These are phyloP conservation scores for Fistulinella prunicolor DNA, from an alignment of 768 basidiomycete species.

Conservation along the genomic window DNA sequence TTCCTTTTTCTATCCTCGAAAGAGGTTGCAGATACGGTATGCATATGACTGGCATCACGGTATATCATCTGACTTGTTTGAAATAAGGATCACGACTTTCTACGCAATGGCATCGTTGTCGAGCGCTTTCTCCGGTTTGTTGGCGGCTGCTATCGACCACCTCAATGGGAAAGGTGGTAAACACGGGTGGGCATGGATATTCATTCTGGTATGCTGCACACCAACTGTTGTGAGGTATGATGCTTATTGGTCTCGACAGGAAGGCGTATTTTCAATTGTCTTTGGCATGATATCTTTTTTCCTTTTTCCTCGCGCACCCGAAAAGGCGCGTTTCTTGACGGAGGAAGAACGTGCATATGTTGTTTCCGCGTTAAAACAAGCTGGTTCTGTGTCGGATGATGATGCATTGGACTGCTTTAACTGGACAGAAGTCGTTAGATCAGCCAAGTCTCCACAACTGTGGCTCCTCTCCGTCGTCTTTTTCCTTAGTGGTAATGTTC, in stretches of 20 bases:
- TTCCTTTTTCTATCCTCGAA: constrained; percentile 45
- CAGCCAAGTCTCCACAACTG: constrained; percentile 52
- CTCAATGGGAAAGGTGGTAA: constrained; percentile 52
- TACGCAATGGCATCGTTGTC: constrained; percentile 48
- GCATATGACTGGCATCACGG: not conserved
- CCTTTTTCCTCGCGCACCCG: constrained; percentile 45
- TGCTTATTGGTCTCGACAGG: constrained; percentile 22
- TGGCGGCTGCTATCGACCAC: constrained; percentile 55
- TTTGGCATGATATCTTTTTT: constrained; percentile 53
- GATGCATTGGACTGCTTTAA: constrained; percentile 45
- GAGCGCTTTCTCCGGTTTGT: constrained; percentile 61
- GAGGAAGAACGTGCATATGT: constrained; percentile 50
- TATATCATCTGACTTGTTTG: not conserved
- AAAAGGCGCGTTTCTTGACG: constrained; percentile 48
- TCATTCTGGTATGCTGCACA: constrained; percentile 42
- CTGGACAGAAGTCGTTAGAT: constrained; percentile 54
- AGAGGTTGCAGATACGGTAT: constrained; percentile 24
- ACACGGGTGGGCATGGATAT: constrained; percentile 63
- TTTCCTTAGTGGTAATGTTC: constrained; percentile 49
- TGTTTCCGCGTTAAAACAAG: constrained; percentile 21
- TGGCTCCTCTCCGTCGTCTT: constrained; percentile 48
- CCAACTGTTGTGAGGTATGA: not conserved
- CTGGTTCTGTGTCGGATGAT: constrained; percentile 38
- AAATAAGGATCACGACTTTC: constrained; percentile 36
- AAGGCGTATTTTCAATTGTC: constrained; percentile 61